Evolutionary conservation across 495 filamentous ascomycete genomes (phyloP), one percentile per base, ranked within the genome.

Genomic region (Aspergillus funiculosus): DNA sequence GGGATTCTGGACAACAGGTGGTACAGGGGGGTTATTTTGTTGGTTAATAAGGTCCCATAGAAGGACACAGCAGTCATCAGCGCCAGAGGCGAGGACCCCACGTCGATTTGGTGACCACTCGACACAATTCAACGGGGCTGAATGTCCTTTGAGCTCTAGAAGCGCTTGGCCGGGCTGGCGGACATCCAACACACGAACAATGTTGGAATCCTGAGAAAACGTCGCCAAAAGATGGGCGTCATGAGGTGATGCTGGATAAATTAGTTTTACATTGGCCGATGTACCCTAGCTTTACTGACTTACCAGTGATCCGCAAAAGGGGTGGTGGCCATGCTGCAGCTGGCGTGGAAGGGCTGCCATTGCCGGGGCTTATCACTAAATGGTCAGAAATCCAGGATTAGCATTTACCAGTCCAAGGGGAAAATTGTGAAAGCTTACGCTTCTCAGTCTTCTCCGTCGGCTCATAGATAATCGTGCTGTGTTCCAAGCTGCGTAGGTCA

Each of bases 391-490:
- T 27, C 20, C 5, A 10, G 1, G 1, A 10, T 15, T 7, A 38
- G n/a, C n/a, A n/a, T n/a, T n/a, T n/a, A n/a, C n/a, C n/a, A n/a
- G n/a, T n/a, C n/a, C n/a, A n/a, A n/a, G n/a, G 14, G 13, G n/a
- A 1, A 17, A 28, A 25, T 4, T 6, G 25, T 18, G 25, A 31
- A 8, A 3, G 48, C 68, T 50, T 74, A 91, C 88, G 76, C 69
- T 87, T 85, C 28, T 94, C 90, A 39, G 82, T 82, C 65, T 91
- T 95, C 41, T 87, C 83, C 2, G 86, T 86, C 8, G 92, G 92
- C 62, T 99, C 92, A 60, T 99, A 99, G 52, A 99, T 99, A 56
- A 99, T 99, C 39, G 92, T 99, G 52, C 88, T 95, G 63, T 99
- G 92, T 59, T 99, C 92, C 18, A 99, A 71, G 60, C 91, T 96